Conservation (phyloP, 2,329 filamentous ascomycete genomes). For the Chrysoporthe austroafricana region DNA sequence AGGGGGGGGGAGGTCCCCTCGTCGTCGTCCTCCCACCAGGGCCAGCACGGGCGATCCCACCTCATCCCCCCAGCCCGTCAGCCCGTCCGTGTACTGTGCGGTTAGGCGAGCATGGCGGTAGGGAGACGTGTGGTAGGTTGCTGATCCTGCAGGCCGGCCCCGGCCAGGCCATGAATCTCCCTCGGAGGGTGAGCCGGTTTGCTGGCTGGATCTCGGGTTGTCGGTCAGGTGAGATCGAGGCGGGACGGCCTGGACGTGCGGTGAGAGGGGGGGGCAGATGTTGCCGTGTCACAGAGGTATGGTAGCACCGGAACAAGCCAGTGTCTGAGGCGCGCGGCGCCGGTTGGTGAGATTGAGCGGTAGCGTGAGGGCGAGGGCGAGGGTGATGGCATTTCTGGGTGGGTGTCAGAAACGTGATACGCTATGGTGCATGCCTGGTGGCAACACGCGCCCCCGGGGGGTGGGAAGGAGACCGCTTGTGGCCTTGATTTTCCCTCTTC, state of each 20-base stretch:
- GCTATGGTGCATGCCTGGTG: too few species aligned
- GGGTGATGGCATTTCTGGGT: neutral
- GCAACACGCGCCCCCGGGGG: too few species aligned
- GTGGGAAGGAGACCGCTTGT: too few species aligned
- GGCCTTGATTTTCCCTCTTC: too few species aligned
- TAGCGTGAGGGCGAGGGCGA: neutral
- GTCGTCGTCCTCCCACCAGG: too few species aligned
- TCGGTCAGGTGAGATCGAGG: constrained; percentile 11
- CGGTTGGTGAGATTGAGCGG: too few species aligned
- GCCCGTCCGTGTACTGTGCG: neutral
- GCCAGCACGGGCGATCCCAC: too few species aligned
- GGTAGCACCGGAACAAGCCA: neutral
- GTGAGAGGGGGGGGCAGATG: neutral
- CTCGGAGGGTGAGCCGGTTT: constrained; percentile 9
- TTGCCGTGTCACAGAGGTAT: neutral
- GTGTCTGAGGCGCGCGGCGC: neutral
- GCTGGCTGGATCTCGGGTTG: neutral
- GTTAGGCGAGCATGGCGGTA: too few species aligned
- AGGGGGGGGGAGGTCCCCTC: too few species aligned
- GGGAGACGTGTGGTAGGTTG: neutral
- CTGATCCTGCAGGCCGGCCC: constrained; percentile 7
- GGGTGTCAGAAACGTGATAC: constrained; percentile 17
- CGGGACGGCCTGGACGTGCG: constrained; percentile 10
- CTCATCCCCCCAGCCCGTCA: neutral
- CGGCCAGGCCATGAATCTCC: neutral